These are phyloP conservation scores for Alternaria sp. DNA, from an alignment of 2,329 filamentous ascomycete genomes.

Conservation along the genomic window DNA sequence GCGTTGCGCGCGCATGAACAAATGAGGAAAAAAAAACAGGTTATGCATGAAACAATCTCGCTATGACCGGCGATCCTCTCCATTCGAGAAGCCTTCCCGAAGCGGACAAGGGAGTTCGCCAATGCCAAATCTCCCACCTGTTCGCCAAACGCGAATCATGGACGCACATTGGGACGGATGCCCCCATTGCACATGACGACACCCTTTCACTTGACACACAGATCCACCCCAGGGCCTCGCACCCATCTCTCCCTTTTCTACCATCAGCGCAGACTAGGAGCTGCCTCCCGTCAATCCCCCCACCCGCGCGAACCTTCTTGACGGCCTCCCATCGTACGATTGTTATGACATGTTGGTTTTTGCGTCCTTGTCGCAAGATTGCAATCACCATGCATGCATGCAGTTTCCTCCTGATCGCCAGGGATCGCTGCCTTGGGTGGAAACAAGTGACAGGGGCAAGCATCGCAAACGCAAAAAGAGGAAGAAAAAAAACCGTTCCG, in stretches of 20 bases:
- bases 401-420: slow-evolving; percentile 27
- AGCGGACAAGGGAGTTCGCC: slow-evolving; percentile 11
- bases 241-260: slow-evolving; percentile 1
- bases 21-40: background rate
- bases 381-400: background rate
- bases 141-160: slow-evolving; percentile 36
- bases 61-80: slow-evolving; percentile 24
- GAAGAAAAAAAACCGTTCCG: slow-evolving; percentile 19
- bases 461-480: background rate
- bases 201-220: slow-evolving; percentile 27
- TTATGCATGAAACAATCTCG: slow-evolving; percentile 14
- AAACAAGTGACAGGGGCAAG: slow-evolving; percentile 20
- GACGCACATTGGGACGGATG: background rate
- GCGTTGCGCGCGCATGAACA: slow-evolving; percentile 1
- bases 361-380: background rate
- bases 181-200: slow-evolving; percentile 19
- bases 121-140: slow-evolving; percentile 24
- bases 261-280: background rate
- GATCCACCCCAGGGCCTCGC: slow-evolving; percentile 7
- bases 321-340: background rate
- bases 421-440: slow-evolving; percentile 32
- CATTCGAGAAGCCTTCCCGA: slow-evolving; percentile 38
- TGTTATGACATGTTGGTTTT: slow-evolving; percentile 1
- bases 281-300: slow-evolving; percentile 2
- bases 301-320: slow-evolving; percentile 2